These are phyloP conservation scores for Epicoccum sorghinum DNA, from an alignment of 2,329 filamentous ascomycete genomes.

Conservation along the genomic window DNA sequence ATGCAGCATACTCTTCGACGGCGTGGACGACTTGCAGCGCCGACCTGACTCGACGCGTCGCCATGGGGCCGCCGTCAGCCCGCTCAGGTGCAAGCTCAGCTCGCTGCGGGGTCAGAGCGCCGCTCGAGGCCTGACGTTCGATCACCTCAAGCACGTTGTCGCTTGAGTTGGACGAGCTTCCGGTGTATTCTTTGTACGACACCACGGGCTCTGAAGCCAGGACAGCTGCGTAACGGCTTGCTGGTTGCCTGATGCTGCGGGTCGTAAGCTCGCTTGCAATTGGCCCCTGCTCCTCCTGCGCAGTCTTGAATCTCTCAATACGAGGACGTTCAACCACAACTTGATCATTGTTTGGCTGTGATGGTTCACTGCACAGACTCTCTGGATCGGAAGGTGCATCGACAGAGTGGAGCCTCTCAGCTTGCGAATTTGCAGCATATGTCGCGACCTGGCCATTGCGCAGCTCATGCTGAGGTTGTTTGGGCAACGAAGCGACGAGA, in stretches of 20 bases:
- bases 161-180: slow-evolving; percentile 8
- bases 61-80: slow-evolving; percentile 7
- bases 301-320: slow-evolving; percentile 19
- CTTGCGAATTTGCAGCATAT: background rate
- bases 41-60: slow-evolving; percentile 22
- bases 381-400: background rate
- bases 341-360: slow-evolving; percentile 13
- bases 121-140: slow-evolving; percentile 11
- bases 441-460: background rate
- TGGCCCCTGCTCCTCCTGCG: slow-evolving; percentile 14
- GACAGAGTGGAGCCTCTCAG: slow-evolving; percentile 8
- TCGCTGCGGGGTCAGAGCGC: slow-evolving; percentile 11
- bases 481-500: background rate
- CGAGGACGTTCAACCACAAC: slow-evolving; percentile 15
- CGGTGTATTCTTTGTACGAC: slow-evolving; percentile 15
- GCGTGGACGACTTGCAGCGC: slow-evolving; percentile 41
- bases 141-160: slow-evolving; percentile 5
- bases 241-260: slow-evolving; percentile 14
- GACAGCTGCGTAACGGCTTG: slow-evolving; percentile 9
- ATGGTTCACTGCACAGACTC: background rate
- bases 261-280: slow-evolving; percentile 18
- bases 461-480: background rate
- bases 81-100: slow-evolving; percentile 8
- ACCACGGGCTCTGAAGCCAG: slow-evolving; percentile 11
- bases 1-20: slow-evolving; percentile 36